Conservation (phyloP, 75 land plant genomes). For the Sequoia sempervirens region DNA sequence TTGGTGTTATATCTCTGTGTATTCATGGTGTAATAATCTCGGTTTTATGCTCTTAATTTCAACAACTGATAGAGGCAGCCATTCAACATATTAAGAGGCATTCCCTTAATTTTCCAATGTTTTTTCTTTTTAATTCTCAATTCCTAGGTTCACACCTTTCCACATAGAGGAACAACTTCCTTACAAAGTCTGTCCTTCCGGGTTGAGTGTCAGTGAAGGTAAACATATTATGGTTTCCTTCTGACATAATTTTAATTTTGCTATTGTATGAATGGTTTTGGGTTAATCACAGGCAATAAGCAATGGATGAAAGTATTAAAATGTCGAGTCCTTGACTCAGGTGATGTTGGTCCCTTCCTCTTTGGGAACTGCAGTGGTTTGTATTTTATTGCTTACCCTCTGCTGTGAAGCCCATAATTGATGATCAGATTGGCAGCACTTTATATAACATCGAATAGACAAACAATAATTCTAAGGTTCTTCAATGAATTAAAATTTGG, state of each 20-base stretch:
- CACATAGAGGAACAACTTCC: too few relatives aligned
- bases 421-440: background rate
- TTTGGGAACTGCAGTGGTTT: background rate
- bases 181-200: background rate
- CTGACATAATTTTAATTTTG: too few relatives aligned
- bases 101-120: background rate
- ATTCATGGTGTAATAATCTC: too few relatives aligned
- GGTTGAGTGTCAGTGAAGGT: too few relatives aligned
- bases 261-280: background rate
- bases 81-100: slow-evolving; percentile 80
- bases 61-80: slow-evolving; percentile 30
- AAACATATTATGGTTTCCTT: background rate
- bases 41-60: too few relatives aligned
- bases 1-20: too few relatives aligned
- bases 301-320: too few relatives aligned
- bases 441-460: background rate
- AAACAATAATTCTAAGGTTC: background rate
- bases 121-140: slow-evolving; percentile 1
- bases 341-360: background rate
- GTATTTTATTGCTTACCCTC: background rate
- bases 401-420: background rate
- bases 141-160: background rate
- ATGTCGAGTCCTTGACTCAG: too few relatives aligned
- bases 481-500: slow-evolving; percentile 4
- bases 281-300: too few relatives aligned